Conservation (phyloP, 2,329 filamentous ascomycete species). For the Amphichorda felina region DNA sequence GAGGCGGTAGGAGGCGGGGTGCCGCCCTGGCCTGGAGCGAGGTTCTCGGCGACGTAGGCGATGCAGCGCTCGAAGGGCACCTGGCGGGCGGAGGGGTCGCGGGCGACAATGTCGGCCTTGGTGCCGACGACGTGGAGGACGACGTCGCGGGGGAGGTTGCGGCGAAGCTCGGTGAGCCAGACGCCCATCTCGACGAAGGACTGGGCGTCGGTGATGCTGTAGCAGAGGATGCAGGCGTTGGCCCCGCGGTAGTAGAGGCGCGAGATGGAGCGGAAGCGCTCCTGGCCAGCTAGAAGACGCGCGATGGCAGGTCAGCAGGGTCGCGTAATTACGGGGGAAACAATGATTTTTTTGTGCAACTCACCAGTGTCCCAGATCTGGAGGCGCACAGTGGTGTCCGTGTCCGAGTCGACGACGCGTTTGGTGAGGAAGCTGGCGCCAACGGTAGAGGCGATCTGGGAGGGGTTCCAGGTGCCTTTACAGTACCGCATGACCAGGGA, state of each 20-base stretch:
- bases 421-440: conserved; percentile 73
- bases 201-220: conserved; percentile 77
- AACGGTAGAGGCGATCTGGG: conserved; percentile 57
- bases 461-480: conserved; percentile 57
- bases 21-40: conserved; percentile 57
- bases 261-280: conserved; percentile 89
- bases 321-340: too few relatives aligned
- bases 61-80: conserved; percentile 95
- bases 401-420: conserved; percentile 70
- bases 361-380: conserved; percentile 90
- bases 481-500: conserved; percentile 67
- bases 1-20: conserved; percentile 57
- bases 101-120: conserved; percentile 80
- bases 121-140: conserved; percentile 93
- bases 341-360: conserved; percentile 4
- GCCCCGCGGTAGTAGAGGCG: conserved; percentile 94
- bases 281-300: conserved; percentile 59
- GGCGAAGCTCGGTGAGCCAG: conserved; percentile 77
- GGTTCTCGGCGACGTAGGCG: conserved; percentile 85
- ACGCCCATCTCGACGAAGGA: conserved; percentile 88
- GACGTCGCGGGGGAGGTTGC: conserved; percentile 65
- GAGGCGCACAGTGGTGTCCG: conserved; percentile 75
- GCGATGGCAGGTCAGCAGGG: background rate
- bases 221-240: conserved; percentile 87
- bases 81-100: conserved; percentile 65